These are phyloP conservation scores for Hypoxylon crocopeplum DNA, from an alignment of 495 filamentous ascomycete species.

Conservation along the genomic window DNA sequence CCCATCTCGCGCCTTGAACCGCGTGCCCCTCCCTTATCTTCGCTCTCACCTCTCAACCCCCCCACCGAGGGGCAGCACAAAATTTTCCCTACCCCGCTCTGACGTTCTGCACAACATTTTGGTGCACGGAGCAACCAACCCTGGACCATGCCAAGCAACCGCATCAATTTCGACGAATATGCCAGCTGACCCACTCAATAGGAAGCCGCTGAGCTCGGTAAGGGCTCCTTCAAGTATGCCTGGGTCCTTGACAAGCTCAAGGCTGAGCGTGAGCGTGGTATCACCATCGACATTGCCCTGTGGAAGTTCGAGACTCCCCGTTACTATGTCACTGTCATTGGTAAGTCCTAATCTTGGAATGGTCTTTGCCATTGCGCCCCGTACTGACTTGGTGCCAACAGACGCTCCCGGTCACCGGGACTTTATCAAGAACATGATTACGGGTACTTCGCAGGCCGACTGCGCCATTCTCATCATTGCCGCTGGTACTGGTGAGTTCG, in stretches of 20 bases:
- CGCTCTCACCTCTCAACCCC: slow-evolving; percentile 7
- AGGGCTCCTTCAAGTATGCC: slow-evolving; percentile 99
- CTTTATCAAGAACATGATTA: slow-evolving; percentile 99
- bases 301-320: slow-evolving; percentile 99
- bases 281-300: slow-evolving; percentile 99
- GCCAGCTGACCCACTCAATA: slow-evolving; percentile 50
- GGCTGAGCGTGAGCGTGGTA: slow-evolving; percentile 99
- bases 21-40: slow-evolving; percentile 35
- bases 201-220: slow-evolving; percentile 99
- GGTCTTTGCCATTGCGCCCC: slow-evolving; percentile 12
- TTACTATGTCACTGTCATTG: slow-evolving; percentile 99
- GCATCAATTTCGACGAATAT: neutral
- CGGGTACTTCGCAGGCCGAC: slow-evolving; percentile 99
- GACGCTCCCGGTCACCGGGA: slow-evolving; percentile 99
- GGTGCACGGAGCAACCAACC: slow-evolving; percentile 43
- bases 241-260: slow-evolving; percentile 99
- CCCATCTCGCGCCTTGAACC: slow-evolving; percentile 36
- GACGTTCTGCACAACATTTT: slow-evolving; percentile 33
- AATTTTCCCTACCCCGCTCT: slow-evolving; percentile 46
- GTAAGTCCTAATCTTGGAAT: slow-evolving; percentile 55
- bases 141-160: slow-evolving; percentile 13
- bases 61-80: slow-evolving; percentile 46
- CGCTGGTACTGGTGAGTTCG: slow-evolving; percentile 99
- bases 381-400: slow-evolving; percentile 42
- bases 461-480: slow-evolving; percentile 99